A percentile compares a stretch with the other conserved stretches of the same genome.
phyloP scores from a whole-genome alignment of 495 filamentous ascomycete genomes.

The Neurospora pannonica region DNA sequence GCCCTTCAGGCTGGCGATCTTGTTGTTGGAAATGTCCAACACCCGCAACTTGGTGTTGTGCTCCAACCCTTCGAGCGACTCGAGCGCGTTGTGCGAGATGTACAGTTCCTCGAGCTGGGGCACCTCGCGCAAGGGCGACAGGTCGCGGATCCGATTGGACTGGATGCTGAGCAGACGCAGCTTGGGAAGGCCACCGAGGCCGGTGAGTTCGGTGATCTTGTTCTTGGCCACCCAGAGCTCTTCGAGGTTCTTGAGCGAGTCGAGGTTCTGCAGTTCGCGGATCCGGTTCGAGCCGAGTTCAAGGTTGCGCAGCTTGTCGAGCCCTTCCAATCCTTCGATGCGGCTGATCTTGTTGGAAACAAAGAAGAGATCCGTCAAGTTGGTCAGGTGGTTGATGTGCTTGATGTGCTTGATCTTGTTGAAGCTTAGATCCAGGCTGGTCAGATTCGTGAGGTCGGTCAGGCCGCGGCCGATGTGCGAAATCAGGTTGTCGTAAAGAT shows the following conservation, averaged over 20 bases:
- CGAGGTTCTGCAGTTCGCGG: constrained; percentile 80
- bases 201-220: constrained; percentile 81
- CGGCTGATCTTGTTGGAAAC: constrained; percentile 85
- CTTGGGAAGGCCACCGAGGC: constrained; percentile 58
- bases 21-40: constrained; percentile 87
- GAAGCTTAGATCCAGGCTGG: constrained; percentile 83
- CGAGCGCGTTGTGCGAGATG: constrained; percentile 93
- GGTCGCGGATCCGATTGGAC: constrained; percentile 82
- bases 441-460: constrained; percentile 64
- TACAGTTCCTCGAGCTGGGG: constrained; percentile 89
- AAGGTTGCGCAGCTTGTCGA: constrained; percentile 66
- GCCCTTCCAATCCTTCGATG: constrained; percentile 76
- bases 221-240: constrained; percentile 97
- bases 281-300: constrained; percentile 91
- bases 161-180: constrained; percentile 91
- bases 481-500: constrained; percentile 98
- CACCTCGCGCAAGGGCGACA: constrained; percentile 63
- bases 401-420: constrained; percentile 99
- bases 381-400: constrained; percentile 65
- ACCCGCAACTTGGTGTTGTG: constrained; percentile 59
- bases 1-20: constrained; percentile 62
- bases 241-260: constrained; percentile 62
- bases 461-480: constrained; percentile 69
- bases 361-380: constrained; percentile 81
- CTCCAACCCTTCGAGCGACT: constrained; percentile 65